Evolutionary conservation across 495 filamentous ascomycete species (phyloP).

Genomic region (Podospora anserina): DNA sequence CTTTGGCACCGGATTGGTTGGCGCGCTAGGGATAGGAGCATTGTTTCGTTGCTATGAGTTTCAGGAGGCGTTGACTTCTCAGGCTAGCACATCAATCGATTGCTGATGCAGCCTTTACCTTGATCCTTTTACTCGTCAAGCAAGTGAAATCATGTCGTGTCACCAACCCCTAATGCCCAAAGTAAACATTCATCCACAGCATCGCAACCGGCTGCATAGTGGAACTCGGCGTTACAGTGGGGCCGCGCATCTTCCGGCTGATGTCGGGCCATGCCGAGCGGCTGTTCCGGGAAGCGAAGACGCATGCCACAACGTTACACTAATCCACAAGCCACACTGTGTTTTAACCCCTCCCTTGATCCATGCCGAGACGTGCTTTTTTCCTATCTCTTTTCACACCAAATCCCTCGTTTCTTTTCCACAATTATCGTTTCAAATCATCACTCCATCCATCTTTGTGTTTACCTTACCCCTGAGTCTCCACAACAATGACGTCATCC

Average conservation of each 20-base stretch:
- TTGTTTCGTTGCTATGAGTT: too few relatives aligned
- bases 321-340: background rate
- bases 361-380: background rate
- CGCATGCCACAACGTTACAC: background rate
- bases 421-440: background rate
- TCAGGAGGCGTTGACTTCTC: too few relatives aligned
- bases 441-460: background rate
- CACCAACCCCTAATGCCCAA: background rate
- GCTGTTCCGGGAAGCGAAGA: background rate
- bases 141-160: too few relatives aligned
- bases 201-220: background rate
- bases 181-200: background rate
- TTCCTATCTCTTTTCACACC: background rate
- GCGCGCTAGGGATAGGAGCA: too few relatives aligned
- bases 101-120: too few relatives aligned
- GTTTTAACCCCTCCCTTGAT: background rate
- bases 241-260: background rate
- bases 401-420: background rate
- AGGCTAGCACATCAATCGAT: too few relatives aligned
- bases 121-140: too few relatives aligned
- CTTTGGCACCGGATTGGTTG: too few relatives aligned
- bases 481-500: slow-evolving; percentile 1
- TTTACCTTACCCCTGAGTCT: background rate
- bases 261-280: background rate
- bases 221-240: background rate